Base-by-base conservation (phyloP, 768 basidiomycete species). In the Tricholoma furcatifolium region DNA sequence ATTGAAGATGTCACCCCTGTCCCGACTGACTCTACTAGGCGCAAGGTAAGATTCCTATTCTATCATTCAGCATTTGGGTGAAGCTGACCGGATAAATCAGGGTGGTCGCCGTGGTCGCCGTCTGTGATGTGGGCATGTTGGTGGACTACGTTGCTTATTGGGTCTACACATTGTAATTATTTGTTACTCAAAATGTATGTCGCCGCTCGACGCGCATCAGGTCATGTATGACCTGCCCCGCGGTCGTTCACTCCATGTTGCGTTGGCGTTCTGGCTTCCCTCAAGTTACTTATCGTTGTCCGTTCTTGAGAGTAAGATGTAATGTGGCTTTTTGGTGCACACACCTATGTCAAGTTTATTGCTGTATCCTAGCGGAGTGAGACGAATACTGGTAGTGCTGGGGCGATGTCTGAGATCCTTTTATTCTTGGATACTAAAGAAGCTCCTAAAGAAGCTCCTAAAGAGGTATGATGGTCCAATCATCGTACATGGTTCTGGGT, bases 61-160 rank as follows among this genome's bases (percentile, higher is more conserved):
- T 30, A 6, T 47, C 32, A 21, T 46, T 31, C 20, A 30, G 34
- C 21, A 34, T 31, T 31, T 20, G 27, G 15, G 49, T 34, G 18
- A 9, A 10, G 39, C 3, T 45, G 15, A 54, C 18, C 38, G 36
- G 55, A 39, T 31, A 36, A 24, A 20, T 40, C 59, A 93, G 94
- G 95, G 94, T 86, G 94, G 94, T 93, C 91, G 94, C 63, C 93
- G 94, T 77, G 94, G 94, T 91, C 90, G 94, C 66, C 92, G 94
- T 88, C 83, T 96, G 65, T 91, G 70, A 77, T 73, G 43, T 24
- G 47, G 21, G 48, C 54, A 4, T 21, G 14, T 17, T 24, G 14
- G 38, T 41, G 40, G 57, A 57, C 55, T 61, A 53, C 59, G 46
- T 55, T 54, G 24, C 34, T 32, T 46, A 39, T 57, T 53, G 60